Conservation (phyloP, 176 grass and related monocot species). For the Juncus inflexus region DNA sequence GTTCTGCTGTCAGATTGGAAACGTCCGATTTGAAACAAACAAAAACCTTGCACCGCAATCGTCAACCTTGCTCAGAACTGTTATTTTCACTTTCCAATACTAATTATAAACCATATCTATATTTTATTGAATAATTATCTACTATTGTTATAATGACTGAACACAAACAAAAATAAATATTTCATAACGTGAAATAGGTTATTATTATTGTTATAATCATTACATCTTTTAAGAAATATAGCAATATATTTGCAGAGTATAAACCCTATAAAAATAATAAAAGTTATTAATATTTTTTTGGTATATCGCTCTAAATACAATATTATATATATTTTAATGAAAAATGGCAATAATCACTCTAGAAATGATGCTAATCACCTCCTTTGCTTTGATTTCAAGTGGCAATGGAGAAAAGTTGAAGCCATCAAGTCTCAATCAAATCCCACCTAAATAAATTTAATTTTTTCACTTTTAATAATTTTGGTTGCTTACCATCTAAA, state of each 20-base stretch:
- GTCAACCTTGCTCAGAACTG: conserved; percentile 17
- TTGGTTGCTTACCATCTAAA: conserved; percentile 37
- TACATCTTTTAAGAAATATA: too few species aligned
- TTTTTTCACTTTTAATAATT: conserved; percentile 2
- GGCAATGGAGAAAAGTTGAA: background rate
- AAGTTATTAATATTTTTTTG: too few species aligned
- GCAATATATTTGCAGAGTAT: too few species aligned
- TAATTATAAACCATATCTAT: background rate
- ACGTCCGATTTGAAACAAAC: conserved; percentile 20
- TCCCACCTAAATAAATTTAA: conserved; percentile 19
- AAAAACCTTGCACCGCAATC: background rate
- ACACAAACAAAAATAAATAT: background rate
- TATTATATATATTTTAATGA: too few species aligned
- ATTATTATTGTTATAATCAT: too few species aligned
- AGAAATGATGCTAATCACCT: background rate
- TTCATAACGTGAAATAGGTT: background rate
- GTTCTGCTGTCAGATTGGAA: conserved; percentile 22
- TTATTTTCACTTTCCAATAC: conserved; percentile 13
- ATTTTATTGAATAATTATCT: background rate
- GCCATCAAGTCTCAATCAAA: conserved; percentile 24
- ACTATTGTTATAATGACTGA: background rate
- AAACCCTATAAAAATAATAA: too few species aligned
- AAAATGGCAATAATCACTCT: background rate
- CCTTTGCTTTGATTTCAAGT: background rate
- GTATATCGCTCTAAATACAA: too few species aligned